A percentile compares a stretch with the other conserved stretches of the same genome.
Conservation (phyloP, 176 grass and related monocot genomes). For the Raddia guianensis region DNA sequence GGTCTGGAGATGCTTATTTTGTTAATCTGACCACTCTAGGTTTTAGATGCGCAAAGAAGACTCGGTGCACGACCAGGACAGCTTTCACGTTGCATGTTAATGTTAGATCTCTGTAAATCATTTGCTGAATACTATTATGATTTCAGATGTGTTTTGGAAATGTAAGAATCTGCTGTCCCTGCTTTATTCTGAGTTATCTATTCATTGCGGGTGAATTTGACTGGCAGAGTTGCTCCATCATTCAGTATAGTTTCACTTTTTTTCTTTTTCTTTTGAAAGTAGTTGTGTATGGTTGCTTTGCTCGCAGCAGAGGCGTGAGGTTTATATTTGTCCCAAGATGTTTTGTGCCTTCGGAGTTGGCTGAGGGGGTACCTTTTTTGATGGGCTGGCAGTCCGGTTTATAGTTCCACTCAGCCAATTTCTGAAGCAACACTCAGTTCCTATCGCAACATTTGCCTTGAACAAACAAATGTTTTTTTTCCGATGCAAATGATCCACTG, state of each 20-base stretch:
- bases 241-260: neutral
- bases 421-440: neutral
- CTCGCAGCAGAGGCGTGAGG: neutral
- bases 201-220: neutral
- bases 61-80: constrained; percentile 7
- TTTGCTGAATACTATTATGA: constrained; percentile 24
- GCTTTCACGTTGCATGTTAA: constrained; percentile 12
- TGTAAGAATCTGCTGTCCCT: constrained; percentile 17
- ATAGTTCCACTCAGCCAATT: neutral
- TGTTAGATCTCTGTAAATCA: constrained; percentile 40
- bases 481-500: neutral
- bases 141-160: constrained; percentile 13
- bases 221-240: neutral
- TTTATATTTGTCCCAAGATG: neutral
- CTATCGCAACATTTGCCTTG: neutral
- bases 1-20: constrained; percentile 36
- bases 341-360: neutral
- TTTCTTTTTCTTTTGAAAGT: no score
- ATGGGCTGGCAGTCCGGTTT: neutral
- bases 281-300: neutral
- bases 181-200: neutral
- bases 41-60: constrained; percentile 15
- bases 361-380: neutral
- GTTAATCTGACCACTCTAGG: constrained; percentile 34
- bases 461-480: neutral